Conservation (phyloP, 169 alveolate species). For the Plasmodium sp. region DNA sequence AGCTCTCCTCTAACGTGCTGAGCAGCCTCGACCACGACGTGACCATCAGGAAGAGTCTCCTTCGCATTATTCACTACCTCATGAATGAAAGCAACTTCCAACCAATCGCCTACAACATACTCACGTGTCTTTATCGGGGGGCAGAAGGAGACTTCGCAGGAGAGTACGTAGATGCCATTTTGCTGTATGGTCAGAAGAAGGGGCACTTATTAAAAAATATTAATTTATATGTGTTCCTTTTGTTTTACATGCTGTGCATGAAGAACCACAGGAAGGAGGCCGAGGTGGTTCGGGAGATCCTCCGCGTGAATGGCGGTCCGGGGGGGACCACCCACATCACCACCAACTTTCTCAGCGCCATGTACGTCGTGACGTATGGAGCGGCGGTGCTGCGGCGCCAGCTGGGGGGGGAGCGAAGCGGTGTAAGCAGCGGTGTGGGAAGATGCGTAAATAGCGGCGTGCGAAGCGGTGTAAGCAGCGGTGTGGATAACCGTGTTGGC, state of each 20-base stretch:
- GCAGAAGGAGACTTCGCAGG: background rate
- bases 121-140: background rate
- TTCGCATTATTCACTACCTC: constrained; percentile 13
- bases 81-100: constrained; percentile 30
- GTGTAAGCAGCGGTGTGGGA: background rate
- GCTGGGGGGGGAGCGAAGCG: background rate
- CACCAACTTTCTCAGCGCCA: constrained; percentile 32
- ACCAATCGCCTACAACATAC: background rate
- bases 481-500: background rate
- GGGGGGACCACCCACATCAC: constrained; percentile 4
- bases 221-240: constrained; percentile 23
- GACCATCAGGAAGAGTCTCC: constrained; percentile 26
- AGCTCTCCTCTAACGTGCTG: background rate
- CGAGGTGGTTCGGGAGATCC: background rate
- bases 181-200: constrained; percentile 19
- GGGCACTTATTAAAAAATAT: background rate
- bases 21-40: constrained; percentile 17
- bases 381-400: background rate
- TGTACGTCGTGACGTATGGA: constrained; percentile 28
- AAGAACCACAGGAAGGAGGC: constrained; percentile 26
- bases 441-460: background rate
- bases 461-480: background rate
- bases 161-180: constrained; percentile 35
- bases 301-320: background rate
- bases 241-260: constrained; percentile 35